Evolutionary conservation across 768 basidiomycete species (phyloP), one percentile per base, ranked within the genome.

Genomic region (Boletus rubescentipes): DNA sequence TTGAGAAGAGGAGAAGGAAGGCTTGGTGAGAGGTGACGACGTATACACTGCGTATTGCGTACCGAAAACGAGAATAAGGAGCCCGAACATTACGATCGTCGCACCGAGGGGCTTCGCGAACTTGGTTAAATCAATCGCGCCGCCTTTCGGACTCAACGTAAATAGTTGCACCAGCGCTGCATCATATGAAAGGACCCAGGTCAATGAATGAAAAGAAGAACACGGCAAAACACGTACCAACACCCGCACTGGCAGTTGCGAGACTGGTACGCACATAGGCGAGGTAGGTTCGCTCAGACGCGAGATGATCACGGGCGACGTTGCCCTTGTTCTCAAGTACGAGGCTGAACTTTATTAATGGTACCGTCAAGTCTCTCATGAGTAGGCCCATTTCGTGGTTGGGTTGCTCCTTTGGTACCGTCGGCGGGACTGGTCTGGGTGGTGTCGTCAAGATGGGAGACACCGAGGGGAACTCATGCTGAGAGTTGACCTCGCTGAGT

Each of bases 211-310:
- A 21, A 26, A 16, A 21, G 11, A 18, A 4, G 26, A 18, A 11
- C 2, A 15, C 11, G 12, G 23, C 21, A 37, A 42, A 51, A 32
- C 23, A 74, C 81, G 59, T 51, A 83, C 83, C 84, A 34, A 86
- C 82, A 31, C 84, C 84, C 5, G 81, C 72, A 2, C 81, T 77
- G 4, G 82, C 79, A 35, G 84, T 73, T 1, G 81, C 78, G 43
- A 86, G 71, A 61, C 83, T 84, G 3, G 84, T 86, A n/a, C 84
- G 75, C 45, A 83, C 72, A 58, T 85, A 86, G 12, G 84, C 83
- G 35, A 86, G 69, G 60, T 82, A 85, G 2, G 84, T 85, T 43
- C 84, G 72, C 60, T 86, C 84, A 15, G 77, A 80, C 2, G 84
- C 84, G 1, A 86, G 71, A 60, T 86, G 84, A 59, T 86, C 84